These are phyloP conservation scores for Corniculantispora saksenae DNA, from an alignment of 2,329 filamentous ascomycete species.

Conservation along the genomic window DNA sequence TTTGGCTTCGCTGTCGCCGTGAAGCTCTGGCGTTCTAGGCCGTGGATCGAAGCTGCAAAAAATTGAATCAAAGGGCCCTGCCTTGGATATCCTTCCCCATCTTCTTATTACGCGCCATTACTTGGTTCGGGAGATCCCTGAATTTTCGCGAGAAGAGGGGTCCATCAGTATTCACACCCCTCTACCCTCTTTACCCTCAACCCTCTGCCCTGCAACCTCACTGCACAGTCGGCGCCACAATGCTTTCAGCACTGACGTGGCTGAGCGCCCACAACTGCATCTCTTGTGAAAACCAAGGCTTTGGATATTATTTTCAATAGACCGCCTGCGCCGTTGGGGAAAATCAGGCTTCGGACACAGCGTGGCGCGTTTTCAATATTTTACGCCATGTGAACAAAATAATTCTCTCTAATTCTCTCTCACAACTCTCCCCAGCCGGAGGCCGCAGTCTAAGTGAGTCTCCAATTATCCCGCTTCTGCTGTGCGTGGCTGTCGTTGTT, in stretches of 20 bases:
- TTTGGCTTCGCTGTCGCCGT: background rate
- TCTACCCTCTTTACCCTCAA: background rate
- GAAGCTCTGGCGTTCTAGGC: background rate
- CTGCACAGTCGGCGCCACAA: background rate
- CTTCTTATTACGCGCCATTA: background rate
- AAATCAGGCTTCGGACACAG: background rate
- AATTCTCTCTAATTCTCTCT: too few species aligned
- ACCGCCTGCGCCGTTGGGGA: background rate
- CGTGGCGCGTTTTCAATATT: background rate
- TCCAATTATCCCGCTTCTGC: background rate
- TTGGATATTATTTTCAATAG: background rate
- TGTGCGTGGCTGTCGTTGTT: too few species aligned
- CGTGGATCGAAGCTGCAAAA: conserved; percentile 1
- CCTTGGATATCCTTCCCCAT: background rate
- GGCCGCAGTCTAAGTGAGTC: background rate
- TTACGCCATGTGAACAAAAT: background rate
- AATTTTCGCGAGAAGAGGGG: background rate
- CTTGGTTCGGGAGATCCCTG: conserved; percentile 12
- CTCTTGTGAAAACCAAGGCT: background rate
- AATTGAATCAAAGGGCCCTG: background rate
- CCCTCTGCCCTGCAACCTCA: background rate
- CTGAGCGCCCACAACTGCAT: background rate
- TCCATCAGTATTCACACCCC: background rate
- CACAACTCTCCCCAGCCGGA: background rate
- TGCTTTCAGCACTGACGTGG: conserved; percentile 5